Evolutionary conservation across 345 rosid species (phyloP), one percentile per base, ranked within the genome.

Genomic region (Citrus reticulata): DNA sequence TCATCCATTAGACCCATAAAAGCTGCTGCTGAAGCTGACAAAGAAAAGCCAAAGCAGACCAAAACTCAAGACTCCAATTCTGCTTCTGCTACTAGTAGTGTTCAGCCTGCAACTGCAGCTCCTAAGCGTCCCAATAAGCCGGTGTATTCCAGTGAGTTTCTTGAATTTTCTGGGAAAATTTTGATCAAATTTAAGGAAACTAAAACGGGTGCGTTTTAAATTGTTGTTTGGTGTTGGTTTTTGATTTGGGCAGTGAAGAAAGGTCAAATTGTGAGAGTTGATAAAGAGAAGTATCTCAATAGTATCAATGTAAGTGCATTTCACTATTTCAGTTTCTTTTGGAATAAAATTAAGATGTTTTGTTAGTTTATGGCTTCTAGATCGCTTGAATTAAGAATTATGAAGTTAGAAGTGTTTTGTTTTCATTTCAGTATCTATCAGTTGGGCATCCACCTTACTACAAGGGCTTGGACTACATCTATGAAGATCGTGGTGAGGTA

Each of bases 401-500:
- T 59, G n/a, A 74, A 34, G 34, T 58, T 27, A 58, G 46, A 74
- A 34, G 11, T 58, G 24, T 51, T 81, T 66, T 76, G 6, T 66
- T 73, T 68, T 6, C 25, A 32, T 65, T 84, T 81, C 86, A 95
- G 99, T 95, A 95, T 82, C 74, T 95, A 77, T 93, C 99, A 22
- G 97, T 95, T 35, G 99, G 99, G 46, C 99, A 95, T 84, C 98
- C 99, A 4, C 93, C 94, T 32, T 93, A 87, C 73, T 95, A 95
- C 89, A 95, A 92, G 85, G 99, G 99, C 46, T 83, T 95, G 82
- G 98, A 95, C 75, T 95, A 92, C 87, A 92, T 95, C 19, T 93
- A 93, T 29, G 97, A 93, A 87, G 96, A 91, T 81, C 98, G 99
- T 4, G 99, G 98, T 1, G 98, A 95, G 99, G 98, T 95, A 83